Conservation (phyloP, 116 monocot species). For the Cymodocea nodosa region DNA sequence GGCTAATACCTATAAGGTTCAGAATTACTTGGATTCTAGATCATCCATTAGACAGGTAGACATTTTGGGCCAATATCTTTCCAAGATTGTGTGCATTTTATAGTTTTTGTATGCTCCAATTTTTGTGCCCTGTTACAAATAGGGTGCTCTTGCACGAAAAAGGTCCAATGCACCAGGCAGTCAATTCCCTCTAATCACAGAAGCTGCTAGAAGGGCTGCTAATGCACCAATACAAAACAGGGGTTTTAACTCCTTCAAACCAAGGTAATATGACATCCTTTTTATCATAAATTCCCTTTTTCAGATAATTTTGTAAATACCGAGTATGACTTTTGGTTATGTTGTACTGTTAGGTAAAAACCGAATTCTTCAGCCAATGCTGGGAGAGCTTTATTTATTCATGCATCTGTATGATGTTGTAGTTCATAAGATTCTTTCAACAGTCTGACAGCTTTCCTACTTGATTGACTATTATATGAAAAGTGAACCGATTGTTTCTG, state of each 20-base stretch:
- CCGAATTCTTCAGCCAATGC: constrained; percentile 1
- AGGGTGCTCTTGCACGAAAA: constrained; percentile 63
- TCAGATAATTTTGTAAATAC: too few relatives aligned
- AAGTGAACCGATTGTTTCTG: neutral
- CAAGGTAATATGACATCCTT: too few relatives aligned
- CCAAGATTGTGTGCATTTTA: neutral
- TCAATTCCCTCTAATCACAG: constrained; percentile 20
- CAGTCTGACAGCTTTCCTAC: neutral
- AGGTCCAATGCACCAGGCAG: constrained; percentile 49
- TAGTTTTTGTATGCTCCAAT: neutral
- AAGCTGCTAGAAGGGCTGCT: too few relatives aligned
- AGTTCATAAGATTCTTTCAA: constrained; percentile 1
- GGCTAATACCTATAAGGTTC: constrained; percentile 18
- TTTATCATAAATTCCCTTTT: too few relatives aligned
- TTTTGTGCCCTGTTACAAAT: neutral
- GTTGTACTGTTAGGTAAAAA: constrained; percentile 8
- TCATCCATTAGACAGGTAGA: constrained; percentile 72
- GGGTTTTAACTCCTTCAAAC: too few relatives aligned
- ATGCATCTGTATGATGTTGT: neutral
- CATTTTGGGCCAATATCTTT: neutral
- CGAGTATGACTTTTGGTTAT: neutral
- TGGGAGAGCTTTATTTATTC: neutral
- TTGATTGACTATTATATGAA: constrained; percentile 4
- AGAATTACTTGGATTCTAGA: constrained; percentile 55
- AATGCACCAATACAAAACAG: too few relatives aligned